These are phyloP conservation scores for Quercus tomentella DNA, from an alignment of 331 rosid species.

Conservation along the genomic window DNA sequence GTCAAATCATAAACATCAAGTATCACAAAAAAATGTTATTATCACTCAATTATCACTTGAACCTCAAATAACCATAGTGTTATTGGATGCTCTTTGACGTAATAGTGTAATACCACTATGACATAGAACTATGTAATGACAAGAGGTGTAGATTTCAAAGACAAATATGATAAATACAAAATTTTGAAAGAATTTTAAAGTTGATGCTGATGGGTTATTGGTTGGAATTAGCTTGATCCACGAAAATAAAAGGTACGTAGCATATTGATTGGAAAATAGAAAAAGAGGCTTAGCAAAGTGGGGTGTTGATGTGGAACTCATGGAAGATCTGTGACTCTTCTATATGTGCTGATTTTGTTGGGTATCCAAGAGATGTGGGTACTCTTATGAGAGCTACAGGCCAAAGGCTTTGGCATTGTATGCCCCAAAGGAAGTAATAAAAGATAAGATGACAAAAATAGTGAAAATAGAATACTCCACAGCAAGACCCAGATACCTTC, in stretches of 20 bases:
- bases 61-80: neutral
- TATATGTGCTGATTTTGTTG: constrained; percentile 1
- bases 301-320: neutral
- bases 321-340: neutral
- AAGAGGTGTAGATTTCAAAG: too few species aligned
- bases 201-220: neutral
- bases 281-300: neutral
- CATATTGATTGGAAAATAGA: neutral
- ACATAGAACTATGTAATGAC: neutral
- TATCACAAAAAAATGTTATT: too few species aligned
- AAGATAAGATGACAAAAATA: neutral
- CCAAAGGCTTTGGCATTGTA: constrained; percentile 14
- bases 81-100: neutral
- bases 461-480: constrained; percentile 1
- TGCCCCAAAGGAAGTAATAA: constrained; percentile 16
- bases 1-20: too few species aligned
- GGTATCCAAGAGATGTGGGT: constrained; percentile 18
- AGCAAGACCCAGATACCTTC: constrained; percentile 5
- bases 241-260: neutral
- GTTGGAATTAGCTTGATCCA: neutral
- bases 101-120: neutral
- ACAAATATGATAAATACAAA: too few species aligned
- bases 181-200: neutral
- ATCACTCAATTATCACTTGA: too few species aligned
- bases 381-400: constrained; percentile 3